These are phyloP conservation scores for Tolypocladium amazonense DNA, from an alignment of 2,329 filamentous ascomycete species.

Conservation along the genomic window DNA sequence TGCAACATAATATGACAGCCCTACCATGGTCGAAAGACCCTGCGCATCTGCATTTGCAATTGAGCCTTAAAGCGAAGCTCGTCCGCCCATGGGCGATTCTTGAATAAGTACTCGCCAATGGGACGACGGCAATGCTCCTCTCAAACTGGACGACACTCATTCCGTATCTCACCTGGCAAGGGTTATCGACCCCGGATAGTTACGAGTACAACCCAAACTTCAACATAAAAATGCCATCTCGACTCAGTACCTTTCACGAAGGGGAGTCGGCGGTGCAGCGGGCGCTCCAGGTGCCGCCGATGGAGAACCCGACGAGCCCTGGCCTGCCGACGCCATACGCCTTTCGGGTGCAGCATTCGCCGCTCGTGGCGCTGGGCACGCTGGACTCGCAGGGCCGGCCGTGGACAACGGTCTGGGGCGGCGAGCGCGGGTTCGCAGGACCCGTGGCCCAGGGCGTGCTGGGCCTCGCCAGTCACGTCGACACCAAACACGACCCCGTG, in stretches of 20 bases:
- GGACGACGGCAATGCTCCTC: not conserved
- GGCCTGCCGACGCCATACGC: constrained; percentile 53
- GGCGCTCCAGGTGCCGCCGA: constrained; percentile 44
- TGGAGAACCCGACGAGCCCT: constrained; percentile 55
- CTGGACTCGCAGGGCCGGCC: constrained; percentile 54
- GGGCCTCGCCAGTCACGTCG: constrained; percentile 51
- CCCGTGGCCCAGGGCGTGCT: constrained; percentile 53
- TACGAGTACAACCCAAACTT: not conserved
- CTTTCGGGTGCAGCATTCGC: constrained; percentile 48
- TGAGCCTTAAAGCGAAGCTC: not conserved
- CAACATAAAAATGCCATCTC: constrained; percentile 15
- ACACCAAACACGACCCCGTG: constrained; percentile 58
- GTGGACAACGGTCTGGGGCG: constrained; percentile 75
- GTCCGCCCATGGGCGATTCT: not conserved
- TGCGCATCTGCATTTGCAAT: not conserved
- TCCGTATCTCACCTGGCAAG: not conserved
- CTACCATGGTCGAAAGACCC: not conserved
- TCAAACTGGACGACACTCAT: not conserved
- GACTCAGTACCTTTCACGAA: constrained; percentile 40
- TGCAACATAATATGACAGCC: not conserved
- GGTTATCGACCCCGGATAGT: not conserved
- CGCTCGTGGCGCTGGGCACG: constrained; percentile 63
- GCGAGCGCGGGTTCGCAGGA: constrained; percentile 55
- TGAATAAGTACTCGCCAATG: not conserved
- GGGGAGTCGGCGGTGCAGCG: constrained; percentile 58